Percentiles rank a stretch among this genome's conserved stretches.
phyloP scores from a whole-genome alignment of 371 early-diverging fungal species.

The Mortierella sp. region DNA sequence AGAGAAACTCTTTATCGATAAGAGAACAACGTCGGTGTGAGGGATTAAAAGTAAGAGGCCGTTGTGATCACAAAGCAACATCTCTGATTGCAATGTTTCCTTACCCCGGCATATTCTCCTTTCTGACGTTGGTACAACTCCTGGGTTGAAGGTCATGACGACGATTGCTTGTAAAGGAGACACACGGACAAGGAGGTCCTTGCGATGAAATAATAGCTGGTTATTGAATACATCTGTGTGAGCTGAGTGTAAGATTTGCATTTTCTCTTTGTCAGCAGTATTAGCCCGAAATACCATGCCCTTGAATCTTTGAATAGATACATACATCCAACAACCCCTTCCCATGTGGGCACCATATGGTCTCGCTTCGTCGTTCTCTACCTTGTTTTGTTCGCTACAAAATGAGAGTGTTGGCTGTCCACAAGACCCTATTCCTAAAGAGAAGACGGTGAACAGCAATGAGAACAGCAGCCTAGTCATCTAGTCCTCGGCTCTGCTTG shows the following conservation, averaged over 20 bases:
- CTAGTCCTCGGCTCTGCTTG: no score
- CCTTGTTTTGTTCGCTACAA: no score
- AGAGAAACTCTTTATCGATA: background rate
- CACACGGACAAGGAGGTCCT: background rate
- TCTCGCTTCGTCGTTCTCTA: background rate
- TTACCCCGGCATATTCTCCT: no score
- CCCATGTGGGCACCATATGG: background rate
- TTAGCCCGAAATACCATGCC: background rate
- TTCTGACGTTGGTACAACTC: no score
- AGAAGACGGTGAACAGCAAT: no score
- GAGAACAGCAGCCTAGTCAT: no score
- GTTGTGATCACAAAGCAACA: no score
- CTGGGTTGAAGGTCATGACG: background rate
- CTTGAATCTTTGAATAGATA: background rate
- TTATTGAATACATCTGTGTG: background rate
- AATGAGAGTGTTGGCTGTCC: no score
- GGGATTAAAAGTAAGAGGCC: no score
- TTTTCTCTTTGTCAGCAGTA: slow-evolving; percentile 18
- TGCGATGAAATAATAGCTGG: background rate
- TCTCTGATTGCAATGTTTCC: no score
- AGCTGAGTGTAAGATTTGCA: background rate
- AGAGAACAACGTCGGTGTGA: no score
- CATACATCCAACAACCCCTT: background rate
- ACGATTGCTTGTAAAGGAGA: background rate
- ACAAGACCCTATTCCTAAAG: no score